phyloP scores from a whole-genome alignment of 352 stramenopile species.

The Pythium brachiatum region DNA sequence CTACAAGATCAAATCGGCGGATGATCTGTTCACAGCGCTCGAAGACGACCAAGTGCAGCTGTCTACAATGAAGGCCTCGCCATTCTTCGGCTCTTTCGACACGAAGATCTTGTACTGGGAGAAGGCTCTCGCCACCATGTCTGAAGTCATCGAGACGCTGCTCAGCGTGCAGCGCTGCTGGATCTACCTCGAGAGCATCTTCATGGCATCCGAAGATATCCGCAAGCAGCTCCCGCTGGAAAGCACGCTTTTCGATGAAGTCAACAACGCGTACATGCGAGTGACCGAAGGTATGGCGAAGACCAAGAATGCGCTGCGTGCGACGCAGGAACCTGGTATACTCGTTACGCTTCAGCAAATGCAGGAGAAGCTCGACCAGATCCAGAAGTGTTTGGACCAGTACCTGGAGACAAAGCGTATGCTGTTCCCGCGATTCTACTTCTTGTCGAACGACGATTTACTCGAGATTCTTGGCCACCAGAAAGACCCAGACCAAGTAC shows the following conservation, averaged over 20 bases:
- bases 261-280: conserved; percentile 73
- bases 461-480: conserved; percentile 86
- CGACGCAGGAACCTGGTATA: conserved; percentile 58
- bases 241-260: conserved; percentile 82
- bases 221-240: conserved; percentile 91
- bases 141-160: conserved; percentile 89
- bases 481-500: conserved; percentile 86
- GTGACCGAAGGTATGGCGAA: conserved; percentile 79
- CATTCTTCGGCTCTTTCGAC: conserved; percentile 92
- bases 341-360: conserved; percentile 71
- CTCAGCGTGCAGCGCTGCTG: conserved; percentile 91
- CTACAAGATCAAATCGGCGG: conserved; percentile 90
- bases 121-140: conserved; percentile 77
- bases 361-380: conserved; percentile 86
- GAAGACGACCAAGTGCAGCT: conserved; percentile 92
- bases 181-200: conserved; percentile 95
- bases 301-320: conserved; percentile 70
- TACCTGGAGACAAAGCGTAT: conserved; percentile 88
- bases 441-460: conserved; percentile 87
- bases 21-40: conserved; percentile 90
- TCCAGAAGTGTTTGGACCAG: conserved; percentile 86
- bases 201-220: conserved; percentile 94
- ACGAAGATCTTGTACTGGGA: conserved; percentile 90
- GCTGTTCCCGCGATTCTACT: conserved; percentile 87
- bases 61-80: conserved; percentile 92